Base-by-base conservation (phyloP, 352 stramenopile genomes). In the Globisporangium irregulare region DNA sequence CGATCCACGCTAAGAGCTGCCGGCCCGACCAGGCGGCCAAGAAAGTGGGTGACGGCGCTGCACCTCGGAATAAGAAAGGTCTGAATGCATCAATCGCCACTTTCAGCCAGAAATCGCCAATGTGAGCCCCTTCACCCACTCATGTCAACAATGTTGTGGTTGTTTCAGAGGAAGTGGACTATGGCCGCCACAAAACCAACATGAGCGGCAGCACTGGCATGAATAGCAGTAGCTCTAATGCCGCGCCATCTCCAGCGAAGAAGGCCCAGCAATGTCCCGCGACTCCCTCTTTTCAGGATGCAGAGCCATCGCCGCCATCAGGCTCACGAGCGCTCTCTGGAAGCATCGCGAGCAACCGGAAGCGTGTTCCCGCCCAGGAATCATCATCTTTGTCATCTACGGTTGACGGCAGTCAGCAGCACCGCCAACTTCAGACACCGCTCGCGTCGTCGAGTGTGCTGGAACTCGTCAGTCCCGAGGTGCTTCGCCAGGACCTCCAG, bases 1-100 rank as follows among this genome's bases (percentile, higher is more conserved):
- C 81, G 1, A 91, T 93, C 53, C 85, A 93, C 65, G 80, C 75
- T 58, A 81, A 77, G 36, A 93, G 85, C 55, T 93, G 82, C 36
- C 73, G 70, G 6, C 72, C 78, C 0, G 77, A 84, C 12, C 82
- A 67, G 32, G 69, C 73, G 9, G 66, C 81, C 0, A 84, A 84
- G 57, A 84, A 83, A 25, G 65, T 84, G 8, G 74, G 62, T 0
- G 84, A 93, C 12, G 82, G 82, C 6, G 81, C 77, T 43, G 80
- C 67, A 32, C 81, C 82, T 4, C 68, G 79, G 25, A 89, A 87
- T 64, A 86, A 83, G 54, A 84, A 84, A 78, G 76, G 77, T 89
- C 58, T 43, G 32, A 32, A 32, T 32, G 27, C 27, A 32, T 32
- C 27, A 32, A 32, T 32, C 3, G 3, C 27, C 3, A 32, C 27